These are phyloP conservation scores for Saccharomycopsis sp. DNA, from an alignment of 805 yeast genomes.

Conservation along the genomic window DNA sequence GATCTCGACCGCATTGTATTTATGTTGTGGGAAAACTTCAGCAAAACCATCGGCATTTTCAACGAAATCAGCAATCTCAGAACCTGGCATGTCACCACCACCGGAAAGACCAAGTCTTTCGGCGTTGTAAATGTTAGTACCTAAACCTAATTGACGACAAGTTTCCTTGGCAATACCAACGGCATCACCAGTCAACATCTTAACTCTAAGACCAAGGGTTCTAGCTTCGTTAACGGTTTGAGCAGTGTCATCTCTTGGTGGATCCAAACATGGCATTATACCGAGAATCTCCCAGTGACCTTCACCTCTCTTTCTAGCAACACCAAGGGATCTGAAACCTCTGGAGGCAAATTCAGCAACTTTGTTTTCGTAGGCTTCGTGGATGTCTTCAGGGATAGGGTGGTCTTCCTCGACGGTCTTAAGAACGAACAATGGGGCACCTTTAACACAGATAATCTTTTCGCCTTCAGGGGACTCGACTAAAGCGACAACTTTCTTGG, in stretches of 20 bases:
- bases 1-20: conserved; percentile 92
- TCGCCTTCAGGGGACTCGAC: conserved; percentile 96
- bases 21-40: conserved; percentile 98
- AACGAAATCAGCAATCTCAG: conserved; percentile 94
- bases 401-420: conserved; percentile 96
- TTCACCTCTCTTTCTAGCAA: conserved; percentile 97
- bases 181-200: conserved; percentile 99
- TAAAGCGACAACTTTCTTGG: conserved; percentile 91
- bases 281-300: conserved; percentile 98
- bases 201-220: conserved; percentile 85
- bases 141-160: conserved; percentile 94
- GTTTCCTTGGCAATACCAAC: conserved; percentile 98
- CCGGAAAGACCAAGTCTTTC: conserved; percentile 95
- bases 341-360: conserved; percentile 97
- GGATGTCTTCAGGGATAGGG: conserved; percentile 90
- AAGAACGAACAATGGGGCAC: conserved; percentile 96
- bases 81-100: conserved; percentile 95
- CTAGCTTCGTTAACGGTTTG: conserved; percentile 89
- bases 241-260: conserved; percentile 98
- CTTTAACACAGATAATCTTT: conserved; percentile 92
- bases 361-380: conserved; percentile 92
- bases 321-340: conserved; percentile 98
- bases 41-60: conserved; percentile 98
- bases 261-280: conserved; percentile 98
- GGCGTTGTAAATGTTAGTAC: conserved; percentile 94